Base-by-base conservation (phyloP, 768 basidiomycete genomes). In the Mrakia hoshinonis region DNA sequence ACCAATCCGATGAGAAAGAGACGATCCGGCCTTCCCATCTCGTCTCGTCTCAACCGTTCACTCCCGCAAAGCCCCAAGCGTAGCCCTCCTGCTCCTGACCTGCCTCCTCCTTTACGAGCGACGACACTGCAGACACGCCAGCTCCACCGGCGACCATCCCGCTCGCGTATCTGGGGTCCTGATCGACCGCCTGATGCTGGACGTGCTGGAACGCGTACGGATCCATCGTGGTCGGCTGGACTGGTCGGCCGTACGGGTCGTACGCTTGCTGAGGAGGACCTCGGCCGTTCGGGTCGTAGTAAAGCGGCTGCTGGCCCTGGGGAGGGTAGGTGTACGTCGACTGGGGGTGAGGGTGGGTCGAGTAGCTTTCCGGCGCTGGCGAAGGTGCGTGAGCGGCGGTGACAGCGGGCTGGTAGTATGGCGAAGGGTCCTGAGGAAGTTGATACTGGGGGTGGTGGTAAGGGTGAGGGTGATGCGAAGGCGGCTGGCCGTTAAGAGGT, bases 71-170 rank as follows among this genome's bases (percentile, higher is more conserved):
- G 6, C 6, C 43, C 43, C 43, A 43, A 6, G 43, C 15, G 15
- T 43, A 43, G 7, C 43, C 43, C 43, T 43, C 43, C 6, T 7
- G 43, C 15, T 43, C 43, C 43, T 43, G 7, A 6, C 43, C 43
- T 43, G 43, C 7, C 15, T 43, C 43, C 15, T 43, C 43, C 43
- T 43, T 43, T 43, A 43, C 43, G 15, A 7, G 43, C 15, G 43
- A 15, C 6, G 43, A 43, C 7, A 43, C 43, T 15, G 15, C 43
- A 15, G 6, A 6, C 15, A 6, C 15, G 15, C 43, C 22, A 11
- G 31, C 34, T n/a, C 34, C 58, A 4, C 58, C 58, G 9, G 31
- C 58, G 5, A 61, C 58, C 58, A 61, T 61, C 58, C 58, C 58
- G 26, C 58, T 61, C 58, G 58, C 58, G 36, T 22, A 61, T 22